These are phyloP conservation scores for Inga oerstediana DNA, from an alignment of 306 rosid species.

Conservation along the genomic window DNA sequence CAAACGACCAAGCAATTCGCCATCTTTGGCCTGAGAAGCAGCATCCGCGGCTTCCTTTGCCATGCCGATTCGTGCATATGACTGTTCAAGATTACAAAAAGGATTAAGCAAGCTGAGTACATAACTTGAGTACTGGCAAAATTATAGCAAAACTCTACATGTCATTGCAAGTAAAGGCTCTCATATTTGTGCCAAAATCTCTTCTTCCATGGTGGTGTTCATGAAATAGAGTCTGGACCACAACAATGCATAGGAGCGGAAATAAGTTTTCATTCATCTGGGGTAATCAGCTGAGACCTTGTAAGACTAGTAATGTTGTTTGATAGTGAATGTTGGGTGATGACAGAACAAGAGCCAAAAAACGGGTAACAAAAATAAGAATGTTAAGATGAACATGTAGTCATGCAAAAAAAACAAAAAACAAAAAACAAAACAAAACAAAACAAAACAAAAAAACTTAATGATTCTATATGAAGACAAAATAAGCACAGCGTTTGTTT, in stretches of 20 bases:
- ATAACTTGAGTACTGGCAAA: background rate
- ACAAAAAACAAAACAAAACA: no score
- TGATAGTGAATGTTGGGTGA: background rate
- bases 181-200: constrained; percentile 15
- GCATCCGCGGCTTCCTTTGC: constrained; percentile 99
- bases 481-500: no score
- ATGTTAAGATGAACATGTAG: no score
- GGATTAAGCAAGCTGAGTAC: constrained; percentile 21
- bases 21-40: constrained; percentile 94
- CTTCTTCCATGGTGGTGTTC: background rate
- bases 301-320: background rate
- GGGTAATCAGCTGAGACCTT: background rate
- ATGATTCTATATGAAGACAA: no score
- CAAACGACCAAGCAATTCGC: constrained; percentile 91
- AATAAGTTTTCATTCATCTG: background rate
- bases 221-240: background rate
- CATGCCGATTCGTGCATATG: constrained; percentile 95
- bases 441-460: fast-evolving
- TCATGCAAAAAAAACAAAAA: no score
- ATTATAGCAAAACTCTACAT: background rate
- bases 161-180: constrained; percentile 19
- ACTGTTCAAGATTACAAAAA: constrained; percentile 47
- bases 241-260: background rate
- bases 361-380: no score
- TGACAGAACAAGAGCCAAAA: background rate